These are phyloP conservation scores for Russula sp. DNA, from an alignment of 768 basidiomycete species.

Conservation along the genomic window DNA sequence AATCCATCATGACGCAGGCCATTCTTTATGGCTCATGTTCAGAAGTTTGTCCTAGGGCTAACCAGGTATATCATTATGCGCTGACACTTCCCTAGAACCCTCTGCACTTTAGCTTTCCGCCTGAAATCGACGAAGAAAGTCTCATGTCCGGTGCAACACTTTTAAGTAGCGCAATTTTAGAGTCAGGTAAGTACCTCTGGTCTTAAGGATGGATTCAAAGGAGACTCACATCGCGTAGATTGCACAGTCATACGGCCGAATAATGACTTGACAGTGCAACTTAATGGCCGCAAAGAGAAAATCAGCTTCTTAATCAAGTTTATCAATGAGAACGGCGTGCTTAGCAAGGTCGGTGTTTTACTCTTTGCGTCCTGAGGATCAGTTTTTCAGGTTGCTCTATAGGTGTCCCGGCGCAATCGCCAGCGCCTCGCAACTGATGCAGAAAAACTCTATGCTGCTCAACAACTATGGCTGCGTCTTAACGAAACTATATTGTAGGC, in stretches of 20 bases:
- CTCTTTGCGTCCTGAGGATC: neutral
- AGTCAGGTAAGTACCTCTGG: slow-evolving; percentile 48
- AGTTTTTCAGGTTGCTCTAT: neutral
- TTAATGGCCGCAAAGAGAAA: slow-evolving; percentile 65
- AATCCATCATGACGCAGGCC: slow-evolving; percentile 76
- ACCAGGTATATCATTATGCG: neutral
- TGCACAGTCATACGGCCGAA: slow-evolving; percentile 59
- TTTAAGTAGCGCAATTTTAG: slow-evolving; percentile 60
- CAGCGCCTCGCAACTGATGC: slow-evolving; percentile 74
- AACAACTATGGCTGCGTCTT: slow-evolving; percentile 73
- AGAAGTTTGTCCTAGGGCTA: slow-evolving; percentile 35
- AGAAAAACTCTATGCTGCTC: slow-evolving; percentile 77
- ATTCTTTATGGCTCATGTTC: slow-evolving; percentile 68
- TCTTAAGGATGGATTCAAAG: neutral
- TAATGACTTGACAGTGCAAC: slow-evolving; percentile 73
- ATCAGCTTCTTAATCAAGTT: slow-evolving; percentile 83
- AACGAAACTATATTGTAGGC: slow-evolving; percentile 61
- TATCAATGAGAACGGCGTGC: slow-evolving; percentile 78
- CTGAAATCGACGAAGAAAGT: slow-evolving; percentile 69
- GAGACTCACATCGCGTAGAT: slow-evolving; percentile 34
- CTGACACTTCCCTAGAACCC: slow-evolving; percentile 47
- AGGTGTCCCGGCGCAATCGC: slow-evolving; percentile 79
- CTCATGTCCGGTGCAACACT: slow-evolving; percentile 76
- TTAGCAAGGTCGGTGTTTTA: slow-evolving; percentile 52
- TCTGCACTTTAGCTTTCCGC: slow-evolving; percentile 71